Evolutionary conservation across 2,329 filamentous ascomycete species (phyloP).

Genomic region (Diaporthe sp.): DNA sequence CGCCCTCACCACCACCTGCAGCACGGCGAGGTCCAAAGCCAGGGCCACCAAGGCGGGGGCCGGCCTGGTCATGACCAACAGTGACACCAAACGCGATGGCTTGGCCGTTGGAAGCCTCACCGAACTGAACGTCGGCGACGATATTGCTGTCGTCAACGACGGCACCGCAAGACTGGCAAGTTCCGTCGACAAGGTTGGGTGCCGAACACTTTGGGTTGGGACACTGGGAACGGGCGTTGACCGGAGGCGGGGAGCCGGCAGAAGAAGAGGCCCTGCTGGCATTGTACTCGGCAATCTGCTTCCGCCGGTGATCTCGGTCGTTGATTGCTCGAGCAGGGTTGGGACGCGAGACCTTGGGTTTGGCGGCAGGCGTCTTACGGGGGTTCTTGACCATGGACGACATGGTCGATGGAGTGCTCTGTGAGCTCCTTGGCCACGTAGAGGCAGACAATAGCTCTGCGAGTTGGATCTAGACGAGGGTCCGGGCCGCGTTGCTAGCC

Average conservation of each 20-base stretch:
- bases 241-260: conserved; percentile 48
- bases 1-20: conserved; percentile 66
- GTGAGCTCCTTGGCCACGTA: background rate
- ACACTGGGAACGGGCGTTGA: conserved; percentile 56
- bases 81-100: conserved; percentile 93
- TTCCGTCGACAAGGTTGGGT: conserved; percentile 70
- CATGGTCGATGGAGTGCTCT: conserved; percentile 51
- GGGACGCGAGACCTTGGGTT: conserved; percentile 59
- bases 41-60: conserved; percentile 75
- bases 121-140: conserved; percentile 91
- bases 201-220: conserved; percentile 73
- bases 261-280: conserved; percentile 45
- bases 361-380: conserved; percentile 50
- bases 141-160: conserved; percentile 90
- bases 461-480: background rate
- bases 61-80: conserved; percentile 87
- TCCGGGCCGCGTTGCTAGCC: conserved; percentile 4
- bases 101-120: conserved; percentile 86
- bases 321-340: conserved; percentile 66
- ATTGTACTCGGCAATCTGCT: conserved; percentile 50
- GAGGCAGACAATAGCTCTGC: too few species aligned
- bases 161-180: conserved; percentile 88
- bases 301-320: conserved; percentile 63
- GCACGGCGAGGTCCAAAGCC: conserved; percentile 67
- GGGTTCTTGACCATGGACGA: conserved; percentile 61